Base-by-base conservation (phyloP, 2,329 filamentous ascomycete species). In the Alternaria arbusti region DNA sequence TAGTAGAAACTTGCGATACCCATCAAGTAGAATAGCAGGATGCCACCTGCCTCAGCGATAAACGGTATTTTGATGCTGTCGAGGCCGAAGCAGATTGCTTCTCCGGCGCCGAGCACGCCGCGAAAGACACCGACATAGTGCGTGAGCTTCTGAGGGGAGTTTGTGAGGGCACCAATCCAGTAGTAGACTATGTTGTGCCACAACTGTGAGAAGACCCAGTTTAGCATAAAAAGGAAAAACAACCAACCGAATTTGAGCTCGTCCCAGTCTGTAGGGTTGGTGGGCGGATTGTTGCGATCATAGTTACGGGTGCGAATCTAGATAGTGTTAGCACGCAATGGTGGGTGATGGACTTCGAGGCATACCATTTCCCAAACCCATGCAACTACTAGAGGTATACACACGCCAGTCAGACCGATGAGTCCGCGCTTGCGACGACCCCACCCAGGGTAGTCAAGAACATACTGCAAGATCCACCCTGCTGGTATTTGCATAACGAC, bases 141-240 rank as follows among this genome's bases (percentile, higher is more conserved):
- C 0, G 70, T 76, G 10, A 76, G 68, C 51, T 76, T 77, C 51
- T 75, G 72, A 3, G 74, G 74, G 3, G 74, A 75, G 59, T 75
- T 77, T 12, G 74, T 75, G 26, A 76, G 56, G 4, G 72, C 71
- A n/a, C 74, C 74, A 47, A 76, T 74, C 71, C 69, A 77, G 63
- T 76, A 77, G 64, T 75, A 74, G 8, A 75, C 71, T 15, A 76
- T 74, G 49, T 76, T 74, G 60, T 77, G 73, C 73, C 73, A 77
- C 5, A 77, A 62, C 65, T 76, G 72, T 30, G 71, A 74, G 56
- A 69, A 74, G 15, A 74, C 72, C 74, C 74, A 76, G 23, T 63
- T 76, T 47, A 76, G 59, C 69, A 74, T 76, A 57, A 76, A 76
- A 15, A 76, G 71, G 8, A 74, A 62, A 49, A 76, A 75, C 8